A percentile compares a stretch with the other conserved stretches of the same genome.
Evolutionary conservation across 176 grass and related monocot species (phyloP).

Genomic region (barley (Hordeum vulgare)): MorexV3_pseudomolecules_assembly NC_058523.1:326926611-326927110

Average conservation of each 20-base stretch:
- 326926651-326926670: neutral
- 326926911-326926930: neutral
- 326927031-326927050: neutral
- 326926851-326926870: neutral
- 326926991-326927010: neutral
- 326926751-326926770: neutral
- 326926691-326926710: neutral
- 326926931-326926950: too few relatives aligned
- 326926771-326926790: neutral
- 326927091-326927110: constrained; percentile 5
- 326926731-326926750: neutral
- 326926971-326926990: too few relatives aligned
- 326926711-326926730: neutral
- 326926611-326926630: neutral
- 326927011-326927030: neutral
- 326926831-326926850: neutral
- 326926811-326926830: neutral
- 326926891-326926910: neutral
- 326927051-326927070: neutral
- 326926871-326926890: neutral
- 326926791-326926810: neutral
- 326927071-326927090: neutral
- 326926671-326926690: neutral
- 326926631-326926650: neutral
- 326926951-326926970: too few relatives aligned